Evolutionary conservation across 495 filamentous ascomycete species (phyloP).

Genomic region (Aspergillus taichungensis): DNA sequence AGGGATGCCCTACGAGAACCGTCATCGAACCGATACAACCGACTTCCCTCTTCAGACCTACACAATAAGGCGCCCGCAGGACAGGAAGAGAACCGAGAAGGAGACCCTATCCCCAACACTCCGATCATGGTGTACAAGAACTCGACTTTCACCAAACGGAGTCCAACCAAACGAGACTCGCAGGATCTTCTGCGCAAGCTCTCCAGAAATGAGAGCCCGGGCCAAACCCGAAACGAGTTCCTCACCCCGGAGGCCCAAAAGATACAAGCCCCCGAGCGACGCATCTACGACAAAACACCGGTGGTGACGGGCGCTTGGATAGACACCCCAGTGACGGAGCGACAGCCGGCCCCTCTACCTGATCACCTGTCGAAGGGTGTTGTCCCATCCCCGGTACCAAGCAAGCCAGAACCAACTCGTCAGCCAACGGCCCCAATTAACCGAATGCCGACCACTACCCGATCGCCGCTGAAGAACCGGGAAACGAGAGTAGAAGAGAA

Average conservation of each 20-base stretch:
- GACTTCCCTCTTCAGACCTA: slow-evolving; percentile 10
- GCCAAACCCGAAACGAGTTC: slow-evolving; percentile 9
- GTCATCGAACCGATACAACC: slow-evolving; percentile 10
- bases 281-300: slow-evolving; percentile 39
- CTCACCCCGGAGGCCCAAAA: slow-evolving; percentile 34
- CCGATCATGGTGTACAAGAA: slow-evolving; percentile 45
- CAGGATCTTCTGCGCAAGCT: slow-evolving; percentile 56
- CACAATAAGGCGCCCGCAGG: slow-evolving; percentile 11
- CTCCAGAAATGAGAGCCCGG: slow-evolving; percentile 48
- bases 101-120: slow-evolving; percentile 40
- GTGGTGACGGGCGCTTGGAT: slow-evolving; percentile 44
- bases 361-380: slow-evolving; percentile 23
- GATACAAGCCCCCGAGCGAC: slow-evolving; percentile 20
- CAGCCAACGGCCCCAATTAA: background rate
- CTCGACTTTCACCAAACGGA: slow-evolving; percentile 24
- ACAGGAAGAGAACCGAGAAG: slow-evolving; percentile 19
- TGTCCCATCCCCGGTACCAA: slow-evolving; percentile 8
- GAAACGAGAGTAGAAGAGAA: background rate
- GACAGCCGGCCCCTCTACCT: slow-evolving; percentile 16
- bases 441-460: too few species aligned
- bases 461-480: background rate
- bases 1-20: slow-evolving; percentile 16
- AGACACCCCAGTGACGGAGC: slow-evolving; percentile 43
- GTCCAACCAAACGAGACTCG: slow-evolving; percentile 46
- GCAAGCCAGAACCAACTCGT: background rate